Base-by-base conservation (phyloP, 257 asterid species). In the Solanum chmielewskii region DNA sequence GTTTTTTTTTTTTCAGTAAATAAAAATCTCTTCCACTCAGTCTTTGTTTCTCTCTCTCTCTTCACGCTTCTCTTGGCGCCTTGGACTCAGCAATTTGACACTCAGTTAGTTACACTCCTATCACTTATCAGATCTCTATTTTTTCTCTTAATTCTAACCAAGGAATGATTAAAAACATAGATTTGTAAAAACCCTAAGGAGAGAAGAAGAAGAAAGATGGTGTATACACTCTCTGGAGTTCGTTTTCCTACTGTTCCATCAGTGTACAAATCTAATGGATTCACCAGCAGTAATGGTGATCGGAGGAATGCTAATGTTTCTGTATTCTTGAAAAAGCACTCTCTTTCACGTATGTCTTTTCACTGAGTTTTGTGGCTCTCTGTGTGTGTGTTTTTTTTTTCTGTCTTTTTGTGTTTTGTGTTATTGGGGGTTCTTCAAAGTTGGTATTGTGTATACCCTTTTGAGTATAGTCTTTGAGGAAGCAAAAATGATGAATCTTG, bases 211-310 rank as follows among this genome's bases (percentile, higher is more conserved):
- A 80, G 6, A 44, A 62, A 77, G 83, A 96, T 96, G 99, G 98
- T 93, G 60, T 93, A 93, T 64, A 90, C 98, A 45, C 87, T 95
- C 33, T 88, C 96, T 2, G 98, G 96, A 6, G 92, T 93, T 81
- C 89, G 96, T 23, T 83, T 94, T 89, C 98, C 96, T 2, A 76
- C 93, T 31, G 90, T 85, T 86, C 94, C 96, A 25, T 88, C 95
- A 69, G 88, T 85, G 73, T 90, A 88, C 83, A 96, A 92, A 87
- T 78, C 89, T 4, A 90, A 35, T 80, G 90, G 93, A 42, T 87
- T 92, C 86, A 37, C 39, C 39, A 91, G 84, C 87, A 90, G 85
- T 69, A 73, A 49, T 37, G 83, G 82, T 52, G 69, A 91, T 86
- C 85, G 91, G 64, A 91, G 88, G 86, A 88, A 29, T 75, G 76